Evolutionary conservation across 371 early-diverging fungal genomes (phyloP).

Genomic region (Rhizopus microsporus): DNA sequence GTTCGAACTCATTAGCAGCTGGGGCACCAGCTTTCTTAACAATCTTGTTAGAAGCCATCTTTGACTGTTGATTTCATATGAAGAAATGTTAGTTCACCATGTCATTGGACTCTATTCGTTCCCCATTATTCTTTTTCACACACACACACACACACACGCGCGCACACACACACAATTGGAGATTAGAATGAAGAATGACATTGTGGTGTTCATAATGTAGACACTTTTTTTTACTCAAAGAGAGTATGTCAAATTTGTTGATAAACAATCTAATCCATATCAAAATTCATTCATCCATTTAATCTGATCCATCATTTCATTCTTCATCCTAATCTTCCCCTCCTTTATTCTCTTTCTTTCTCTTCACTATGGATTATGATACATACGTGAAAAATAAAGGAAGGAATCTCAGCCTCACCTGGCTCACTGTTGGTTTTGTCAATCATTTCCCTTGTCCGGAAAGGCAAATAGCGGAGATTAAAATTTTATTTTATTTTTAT

Average conservation of each 20-base stretch:
- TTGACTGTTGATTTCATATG: conserved; percentile 13
- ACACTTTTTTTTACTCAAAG: neutral
- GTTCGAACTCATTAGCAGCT: conserved; percentile 88
- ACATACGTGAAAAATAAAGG: conserved; percentile 34
- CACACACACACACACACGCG: neutral
- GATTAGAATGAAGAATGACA: neutral
- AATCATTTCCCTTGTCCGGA: conserved; percentile 1
- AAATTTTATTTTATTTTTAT: conserved; percentile 3
- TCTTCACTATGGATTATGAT: conserved; percentile 3
- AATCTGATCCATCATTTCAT: neutral
- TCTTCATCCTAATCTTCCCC: neutral
- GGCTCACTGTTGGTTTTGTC: conserved; percentile 2
- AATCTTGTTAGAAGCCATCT: conserved; percentile 62
- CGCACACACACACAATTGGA: neutral
- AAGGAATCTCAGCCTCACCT: conserved; percentile 21
- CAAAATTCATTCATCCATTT: too few relatives aligned
- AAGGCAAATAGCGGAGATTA: neutral
- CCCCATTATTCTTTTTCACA: too few relatives aligned
- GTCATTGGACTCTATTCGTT: too few relatives aligned
- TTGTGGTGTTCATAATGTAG: neutral
- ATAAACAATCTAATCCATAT: neutral
- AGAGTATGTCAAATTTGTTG: neutral
- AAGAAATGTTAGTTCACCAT: conserved; percentile 1
- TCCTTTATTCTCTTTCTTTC: neutral
- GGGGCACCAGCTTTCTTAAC: conserved; percentile 79